These are phyloP conservation scores for Quercus berberidifolia DNA, from an alignment of 306 rosid species.

Conservation along the genomic window DNA sequence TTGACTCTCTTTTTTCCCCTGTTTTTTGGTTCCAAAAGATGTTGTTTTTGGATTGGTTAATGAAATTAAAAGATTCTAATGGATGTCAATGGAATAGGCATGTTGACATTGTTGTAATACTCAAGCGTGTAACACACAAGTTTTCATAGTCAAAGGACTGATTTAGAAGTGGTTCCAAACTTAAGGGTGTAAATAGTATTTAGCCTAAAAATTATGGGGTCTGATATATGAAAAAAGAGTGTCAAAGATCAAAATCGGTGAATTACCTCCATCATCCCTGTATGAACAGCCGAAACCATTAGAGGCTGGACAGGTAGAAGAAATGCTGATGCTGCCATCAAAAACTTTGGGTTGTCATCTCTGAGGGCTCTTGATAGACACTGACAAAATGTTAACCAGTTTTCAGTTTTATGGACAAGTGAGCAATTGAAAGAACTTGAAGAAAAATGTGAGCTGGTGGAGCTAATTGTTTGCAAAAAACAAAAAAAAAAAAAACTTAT, in stretches of 20 bases:
- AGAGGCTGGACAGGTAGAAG: conserved; percentile 79
- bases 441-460: conserved; percentile 6
- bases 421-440: conserved; percentile 10
- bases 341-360: conserved; percentile 70
- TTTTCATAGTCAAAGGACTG: no score
- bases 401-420: conserved; percentile 9
- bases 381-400: conserved; percentile 39
- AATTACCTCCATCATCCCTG: conserved; percentile 96
- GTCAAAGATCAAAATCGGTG: not conserved
- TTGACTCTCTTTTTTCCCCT: no score
- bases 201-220: no score
- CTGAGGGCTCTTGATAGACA: conserved; percentile 83
- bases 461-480: conserved; percentile 1
- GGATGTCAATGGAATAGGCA: no score
- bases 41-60: no score
- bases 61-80: no score
- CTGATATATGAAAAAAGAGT: not conserved
- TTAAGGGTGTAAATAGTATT: no score
- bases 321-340: conserved; percentile 90
- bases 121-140: no score
- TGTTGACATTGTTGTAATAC: no score
- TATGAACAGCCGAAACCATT: conserved; percentile 89
- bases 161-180: no score
- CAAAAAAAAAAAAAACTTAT: not conserved
- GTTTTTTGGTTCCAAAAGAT: no score